These are phyloP conservation scores for Grammothele lineata DNA, from an alignment of 768 basidiomycete genomes.

Conservation along the genomic window DNA sequence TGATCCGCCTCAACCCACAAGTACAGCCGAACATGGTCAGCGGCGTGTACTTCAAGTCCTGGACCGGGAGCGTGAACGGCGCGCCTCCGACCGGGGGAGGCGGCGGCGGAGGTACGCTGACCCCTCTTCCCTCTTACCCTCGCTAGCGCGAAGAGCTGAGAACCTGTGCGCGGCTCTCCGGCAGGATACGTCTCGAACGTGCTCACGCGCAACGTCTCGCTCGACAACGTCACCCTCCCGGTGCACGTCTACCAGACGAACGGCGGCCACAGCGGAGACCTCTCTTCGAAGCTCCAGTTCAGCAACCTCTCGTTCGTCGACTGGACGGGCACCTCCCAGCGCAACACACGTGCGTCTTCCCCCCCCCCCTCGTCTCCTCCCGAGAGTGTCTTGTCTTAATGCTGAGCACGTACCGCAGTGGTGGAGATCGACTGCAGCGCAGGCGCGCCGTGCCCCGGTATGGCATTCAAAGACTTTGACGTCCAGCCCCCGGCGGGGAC, in stretches of 20 bases:
- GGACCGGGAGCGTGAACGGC: slow-evolving; percentile 48
- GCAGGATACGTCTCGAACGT: slow-evolving; percentile 45
- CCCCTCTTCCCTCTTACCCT: too few species aligned
- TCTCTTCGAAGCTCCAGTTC: slow-evolving; percentile 40
- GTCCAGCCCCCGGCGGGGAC: slow-evolving; percentile 33
- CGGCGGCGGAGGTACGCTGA: slow-evolving; percentile 44
- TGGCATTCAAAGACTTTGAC: slow-evolving; percentile 34
- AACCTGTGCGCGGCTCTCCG: neutral
- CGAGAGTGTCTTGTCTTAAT: neutral
- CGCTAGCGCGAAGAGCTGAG: neutral
- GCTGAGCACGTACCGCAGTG: slow-evolving; percentile 29
- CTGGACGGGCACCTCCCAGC: slow-evolving; percentile 43
- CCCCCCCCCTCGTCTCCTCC: too few species aligned
- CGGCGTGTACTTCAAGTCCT: slow-evolving; percentile 58
- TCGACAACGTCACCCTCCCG: slow-evolving; percentile 43
- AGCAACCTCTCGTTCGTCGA: slow-evolving; percentile 41
- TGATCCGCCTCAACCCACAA: slow-evolving; percentile 42
- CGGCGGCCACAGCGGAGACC: slow-evolving; percentile 34
- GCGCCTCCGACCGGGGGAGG: slow-evolving; percentile 54
- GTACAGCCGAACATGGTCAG: slow-evolving; percentile 55
- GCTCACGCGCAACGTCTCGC: slow-evolving; percentile 33
- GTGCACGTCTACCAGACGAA: slow-evolving; percentile 51
- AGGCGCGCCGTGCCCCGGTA: slow-evolving; percentile 40
- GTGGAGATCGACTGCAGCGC: slow-evolving; percentile 47
- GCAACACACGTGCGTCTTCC: slow-evolving; percentile 18